phyloP scores from a whole-genome alignment of 805 yeast genomes.

The Metschnikowia reukaufii region DNA sequence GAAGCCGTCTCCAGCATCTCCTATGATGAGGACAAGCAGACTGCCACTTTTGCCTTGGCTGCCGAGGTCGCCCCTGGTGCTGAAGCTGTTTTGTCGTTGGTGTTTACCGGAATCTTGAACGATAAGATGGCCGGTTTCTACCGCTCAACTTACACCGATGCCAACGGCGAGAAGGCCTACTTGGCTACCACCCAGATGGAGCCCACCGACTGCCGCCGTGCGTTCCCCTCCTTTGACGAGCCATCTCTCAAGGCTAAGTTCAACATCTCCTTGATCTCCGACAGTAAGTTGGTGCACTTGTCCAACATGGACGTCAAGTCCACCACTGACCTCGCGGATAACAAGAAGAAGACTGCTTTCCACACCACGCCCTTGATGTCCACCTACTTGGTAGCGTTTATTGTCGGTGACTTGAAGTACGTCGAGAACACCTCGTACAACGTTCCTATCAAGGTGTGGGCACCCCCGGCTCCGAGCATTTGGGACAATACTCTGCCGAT shows the following conservation, averaged over 20 bases:
- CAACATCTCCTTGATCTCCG: slow-evolving; percentile 60
- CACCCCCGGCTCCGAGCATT: slow-evolving; percentile 76
- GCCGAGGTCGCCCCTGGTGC: slow-evolving; percentile 37
- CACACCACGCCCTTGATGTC: slow-evolving; percentile 81
- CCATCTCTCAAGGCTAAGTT: slow-evolving; percentile 78
- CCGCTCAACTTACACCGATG: slow-evolving; percentile 58
- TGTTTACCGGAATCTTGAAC: slow-evolving; percentile 63
- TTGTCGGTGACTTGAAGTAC: slow-evolving; percentile 75
- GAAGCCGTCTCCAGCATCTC: slow-evolving; percentile 23
- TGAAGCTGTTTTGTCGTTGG: slow-evolving; percentile 46
- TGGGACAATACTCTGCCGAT: slow-evolving; percentile 72
- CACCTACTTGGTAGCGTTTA: slow-evolving; percentile 81
- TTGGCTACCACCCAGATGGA: slow-evolving; percentile 86
- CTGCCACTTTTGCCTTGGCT: slow-evolving; percentile 41
- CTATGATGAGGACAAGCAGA: slow-evolving; percentile 39
- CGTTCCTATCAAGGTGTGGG: slow-evolving; percentile 77
- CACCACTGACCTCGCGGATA: slow-evolving; percentile 41
- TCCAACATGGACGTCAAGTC: slow-evolving; percentile 68
- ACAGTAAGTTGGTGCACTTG: slow-evolving; percentile 54
- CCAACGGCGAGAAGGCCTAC: slow-evolving; percentile 63
- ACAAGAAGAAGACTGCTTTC: slow-evolving; percentile 58
- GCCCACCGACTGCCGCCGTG: slow-evolving; percentile 83
- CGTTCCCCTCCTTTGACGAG: slow-evolving; percentile 85
- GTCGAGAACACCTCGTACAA: slow-evolving; percentile 65
- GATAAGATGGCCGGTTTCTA: slow-evolving; percentile 84